Evolutionary conservation across 73 alveolate species (phyloP).

Genomic region (Tetrahymena elliotti): DNA sequence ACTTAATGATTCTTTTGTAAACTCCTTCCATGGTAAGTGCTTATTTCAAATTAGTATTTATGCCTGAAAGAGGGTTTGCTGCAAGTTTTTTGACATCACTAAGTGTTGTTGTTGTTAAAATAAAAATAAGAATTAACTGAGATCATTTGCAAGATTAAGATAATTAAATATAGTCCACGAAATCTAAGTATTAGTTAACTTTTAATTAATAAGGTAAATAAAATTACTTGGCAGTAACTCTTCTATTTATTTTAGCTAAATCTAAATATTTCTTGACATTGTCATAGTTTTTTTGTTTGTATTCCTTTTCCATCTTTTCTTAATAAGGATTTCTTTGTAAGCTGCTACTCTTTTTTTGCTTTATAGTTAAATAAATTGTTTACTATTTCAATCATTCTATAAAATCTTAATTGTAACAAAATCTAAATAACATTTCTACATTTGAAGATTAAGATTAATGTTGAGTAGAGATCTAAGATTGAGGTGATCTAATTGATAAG

Average conservation of each 20-base stretch:
- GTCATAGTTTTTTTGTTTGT: background rate
- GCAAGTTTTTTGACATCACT: background rate
- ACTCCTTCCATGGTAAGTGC: background rate
- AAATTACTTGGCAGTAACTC: conserved; percentile 1
- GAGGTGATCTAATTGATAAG: background rate
- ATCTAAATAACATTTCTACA: background rate
- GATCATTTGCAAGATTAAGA: background rate
- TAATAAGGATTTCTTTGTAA: background rate
- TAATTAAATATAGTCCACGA: background rate
- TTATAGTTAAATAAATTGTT: background rate
- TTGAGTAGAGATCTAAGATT: background rate
- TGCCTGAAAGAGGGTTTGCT: background rate
- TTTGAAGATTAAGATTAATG: background rate
- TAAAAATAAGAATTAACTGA: background rate
- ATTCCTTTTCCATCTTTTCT: background rate
- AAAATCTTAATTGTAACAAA: background rate
- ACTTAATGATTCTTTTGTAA: background rate
- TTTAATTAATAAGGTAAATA: background rate
- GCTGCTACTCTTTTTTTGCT: background rate
- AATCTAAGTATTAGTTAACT: too few relatives aligned
- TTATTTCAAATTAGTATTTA: background rate
- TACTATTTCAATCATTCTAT: too few relatives aligned
- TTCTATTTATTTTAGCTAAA: background rate
- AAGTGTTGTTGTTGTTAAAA: background rate
- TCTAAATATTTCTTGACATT: background rate